phyloP scores from a whole-genome alignment of 805 yeast species.

The Cyberlindnera bimundalis region DNA sequence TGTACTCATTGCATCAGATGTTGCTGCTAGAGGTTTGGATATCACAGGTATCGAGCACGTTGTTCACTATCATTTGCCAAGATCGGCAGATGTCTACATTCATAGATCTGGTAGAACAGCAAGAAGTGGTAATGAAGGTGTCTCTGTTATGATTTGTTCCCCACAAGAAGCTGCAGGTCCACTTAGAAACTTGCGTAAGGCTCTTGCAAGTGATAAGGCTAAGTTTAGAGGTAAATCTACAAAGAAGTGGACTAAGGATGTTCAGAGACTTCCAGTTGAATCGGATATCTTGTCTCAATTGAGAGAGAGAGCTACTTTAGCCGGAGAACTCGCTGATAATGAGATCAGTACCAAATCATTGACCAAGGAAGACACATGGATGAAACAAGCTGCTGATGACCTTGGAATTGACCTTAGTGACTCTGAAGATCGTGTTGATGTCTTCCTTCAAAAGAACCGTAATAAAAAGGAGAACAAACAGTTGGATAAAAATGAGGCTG shows the following conservation, averaged over 20 bases:
- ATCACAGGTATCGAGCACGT: slow-evolving; percentile 89
- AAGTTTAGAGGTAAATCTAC: slow-evolving; percentile 32
- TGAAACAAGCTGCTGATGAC: slow-evolving; percentile 88
- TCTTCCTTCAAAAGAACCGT: slow-evolving; percentile 59
- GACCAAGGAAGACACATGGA: slow-evolving; percentile 74
- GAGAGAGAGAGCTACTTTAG: slow-evolving; percentile 61
- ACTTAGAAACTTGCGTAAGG: slow-evolving; percentile 63
- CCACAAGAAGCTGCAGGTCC: slow-evolving; percentile 95
- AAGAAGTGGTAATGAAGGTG: slow-evolving; percentile 90
- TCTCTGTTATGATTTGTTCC: slow-evolving; percentile 88
- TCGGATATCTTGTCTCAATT: slow-evolving; percentile 67
- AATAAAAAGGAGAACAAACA: slow-evolving; percentile 51
- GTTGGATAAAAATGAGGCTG: slow-evolving; percentile 47
- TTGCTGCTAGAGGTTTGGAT: slow-evolving; percentile 97
- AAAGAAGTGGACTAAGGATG: slow-evolving; percentile 50
- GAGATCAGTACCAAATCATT: slow-evolving; percentile 56
- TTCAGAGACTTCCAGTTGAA: slow-evolving; percentile 73
- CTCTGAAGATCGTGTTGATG: slow-evolving; percentile 73
- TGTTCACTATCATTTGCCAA: slow-evolving; percentile 91
- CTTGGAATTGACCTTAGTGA: slow-evolving; percentile 75
- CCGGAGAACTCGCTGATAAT: slow-evolving; percentile 74
- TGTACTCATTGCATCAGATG: slow-evolving; percentile 90
- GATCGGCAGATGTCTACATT: slow-evolving; percentile 90
- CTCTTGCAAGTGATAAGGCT: slow-evolving; percentile 39
- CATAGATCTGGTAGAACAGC: slow-evolving; percentile 99